Percentiles rank a stretch among this genome's conserved stretches.
Conservation (phyloP, 179 eudicot genomes). For the Drosera spatulata region DNA sequence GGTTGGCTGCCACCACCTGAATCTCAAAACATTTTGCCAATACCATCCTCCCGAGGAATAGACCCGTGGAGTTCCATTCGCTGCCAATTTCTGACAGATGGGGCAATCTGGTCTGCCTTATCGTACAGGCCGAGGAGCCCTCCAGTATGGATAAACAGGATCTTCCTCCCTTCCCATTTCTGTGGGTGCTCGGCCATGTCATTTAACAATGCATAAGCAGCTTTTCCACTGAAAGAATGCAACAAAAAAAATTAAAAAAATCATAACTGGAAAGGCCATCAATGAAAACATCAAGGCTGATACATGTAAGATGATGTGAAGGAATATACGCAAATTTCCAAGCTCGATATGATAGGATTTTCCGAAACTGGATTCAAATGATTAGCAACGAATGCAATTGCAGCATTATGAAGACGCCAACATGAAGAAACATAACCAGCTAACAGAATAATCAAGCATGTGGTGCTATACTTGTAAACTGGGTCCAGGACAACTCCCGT, state of each 20-base stretch:
- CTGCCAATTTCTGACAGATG: conserved; percentile 56
- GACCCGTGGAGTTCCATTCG: conserved; percentile 63
- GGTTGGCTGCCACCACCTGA: too few species aligned
- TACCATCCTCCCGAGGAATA: conserved; percentile 66
- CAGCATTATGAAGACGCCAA: too few species aligned
- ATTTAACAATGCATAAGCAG: conserved; percentile 65
- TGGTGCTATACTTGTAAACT: conserved; percentile 63
- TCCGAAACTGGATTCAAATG: too few species aligned
- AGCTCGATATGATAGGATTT: too few species aligned
- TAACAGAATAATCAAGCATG: too few species aligned
- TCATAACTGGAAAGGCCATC: too few species aligned
- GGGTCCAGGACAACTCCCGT: conserved; percentile 95
- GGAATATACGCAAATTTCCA: too few species aligned
- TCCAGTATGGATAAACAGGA: conserved; percentile 92
- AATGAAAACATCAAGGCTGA: too few species aligned
- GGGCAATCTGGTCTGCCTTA: conserved; percentile 52
- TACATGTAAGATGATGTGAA: too few species aligned
- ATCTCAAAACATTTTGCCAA: conserved; percentile 71
- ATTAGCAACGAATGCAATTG: too few species aligned
- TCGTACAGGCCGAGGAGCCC: conserved; percentile 87
- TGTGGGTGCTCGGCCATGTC: conserved; percentile 70
- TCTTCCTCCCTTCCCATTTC: conserved; percentile 82
- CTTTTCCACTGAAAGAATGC: conserved; percentile 58
- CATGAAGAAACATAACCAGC: too few species aligned
- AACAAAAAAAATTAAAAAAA: background rate